Conservation (phyloP, 2,329 filamentous ascomycete genomes). For the Chaetomiaceae sp. region DNA sequence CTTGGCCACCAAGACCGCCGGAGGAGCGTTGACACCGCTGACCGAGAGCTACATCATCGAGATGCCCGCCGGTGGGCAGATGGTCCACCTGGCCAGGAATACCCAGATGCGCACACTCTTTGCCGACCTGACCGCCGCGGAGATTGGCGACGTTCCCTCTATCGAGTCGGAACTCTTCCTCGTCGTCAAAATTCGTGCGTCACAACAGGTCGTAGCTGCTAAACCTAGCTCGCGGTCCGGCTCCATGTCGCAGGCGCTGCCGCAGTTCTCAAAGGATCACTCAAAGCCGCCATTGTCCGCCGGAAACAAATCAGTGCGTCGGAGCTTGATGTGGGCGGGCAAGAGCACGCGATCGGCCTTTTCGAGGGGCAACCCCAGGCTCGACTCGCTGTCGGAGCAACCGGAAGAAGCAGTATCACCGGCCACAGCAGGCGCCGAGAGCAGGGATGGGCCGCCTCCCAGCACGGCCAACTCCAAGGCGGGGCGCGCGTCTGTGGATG, state of each 20-base stretch:
- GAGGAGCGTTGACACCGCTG: constrained; percentile 59
- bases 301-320: constrained; percentile 52
- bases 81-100: constrained; percentile 60
- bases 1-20: constrained; percentile 67
- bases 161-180: constrained; percentile 73
- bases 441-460: constrained; percentile 47
- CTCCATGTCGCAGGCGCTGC: constrained; percentile 37
- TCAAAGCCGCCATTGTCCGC: constrained; percentile 46
- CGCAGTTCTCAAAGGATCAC: constrained; percentile 39
- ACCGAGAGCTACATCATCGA: constrained; percentile 82
- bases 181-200: constrained; percentile 71
- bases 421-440: constrained; percentile 34
- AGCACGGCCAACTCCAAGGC: constrained; percentile 53
- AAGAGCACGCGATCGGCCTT: constrained; percentile 53
- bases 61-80: constrained; percentile 67
- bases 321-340: constrained; percentile 67
- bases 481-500: constrained; percentile 36
- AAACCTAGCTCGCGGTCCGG: constrained; percentile 52
- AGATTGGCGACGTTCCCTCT: constrained; percentile 59
- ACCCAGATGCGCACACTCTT: constrained; percentile 80
- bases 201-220: constrained; percentile 45
- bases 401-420: constrained; percentile 39
- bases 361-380: constrained; percentile 48
- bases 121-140: constrained; percentile 74
- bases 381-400: constrained; percentile 56